Evolutionary conservation across 108 stramenopile genomes (phyloP).

Genomic region (Chaetoceros muelleri): DNA sequence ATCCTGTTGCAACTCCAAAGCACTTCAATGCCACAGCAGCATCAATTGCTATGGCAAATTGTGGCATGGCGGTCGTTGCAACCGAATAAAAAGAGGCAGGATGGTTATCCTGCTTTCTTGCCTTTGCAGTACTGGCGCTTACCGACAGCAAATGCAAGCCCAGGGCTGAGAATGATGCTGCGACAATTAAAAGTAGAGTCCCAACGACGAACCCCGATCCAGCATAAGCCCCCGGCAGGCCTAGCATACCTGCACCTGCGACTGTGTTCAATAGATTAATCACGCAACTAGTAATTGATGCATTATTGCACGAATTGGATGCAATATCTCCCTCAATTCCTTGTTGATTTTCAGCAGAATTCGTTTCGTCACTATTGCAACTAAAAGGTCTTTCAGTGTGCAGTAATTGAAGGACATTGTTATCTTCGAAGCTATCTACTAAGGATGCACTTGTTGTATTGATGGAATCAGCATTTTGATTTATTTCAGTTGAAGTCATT

Average conservation of each 20-base stretch:
- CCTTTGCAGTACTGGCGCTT: conserved; percentile 4
- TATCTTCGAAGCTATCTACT: too few species aligned
- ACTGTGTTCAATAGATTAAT: conserved; percentile 62
- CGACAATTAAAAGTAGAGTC: conserved; percentile 34
- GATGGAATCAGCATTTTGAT: too few species aligned
- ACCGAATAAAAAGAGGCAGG: conserved; percentile 53
- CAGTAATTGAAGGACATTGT: too few species aligned
- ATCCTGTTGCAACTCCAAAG: conserved; percentile 71
- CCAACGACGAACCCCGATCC: conserved; percentile 53
- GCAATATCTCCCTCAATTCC: too few species aligned
- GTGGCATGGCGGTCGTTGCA: conserved; percentile 39
- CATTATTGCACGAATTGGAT: too few species aligned
- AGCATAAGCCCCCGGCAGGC: conserved; percentile 58
- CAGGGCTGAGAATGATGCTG: conserved; percentile 32
- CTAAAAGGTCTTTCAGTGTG: too few species aligned
- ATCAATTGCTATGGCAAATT: conserved; percentile 54
- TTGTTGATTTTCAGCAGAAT: too few species aligned
- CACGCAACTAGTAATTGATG: conserved; percentile 31
- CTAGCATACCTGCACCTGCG: conserved; percentile 63
- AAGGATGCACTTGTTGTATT: too few species aligned
- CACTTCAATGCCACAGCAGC: conserved; percentile 67
- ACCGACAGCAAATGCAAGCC: conserved; percentile 36
- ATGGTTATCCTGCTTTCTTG: conserved; percentile 14
- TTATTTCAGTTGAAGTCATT: too few species aligned
- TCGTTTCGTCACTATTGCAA: too few species aligned